Evolutionary conservation across 2,329 filamentous ascomycete genomes (phyloP).

Genomic region (Venturia carpophila): DNA sequence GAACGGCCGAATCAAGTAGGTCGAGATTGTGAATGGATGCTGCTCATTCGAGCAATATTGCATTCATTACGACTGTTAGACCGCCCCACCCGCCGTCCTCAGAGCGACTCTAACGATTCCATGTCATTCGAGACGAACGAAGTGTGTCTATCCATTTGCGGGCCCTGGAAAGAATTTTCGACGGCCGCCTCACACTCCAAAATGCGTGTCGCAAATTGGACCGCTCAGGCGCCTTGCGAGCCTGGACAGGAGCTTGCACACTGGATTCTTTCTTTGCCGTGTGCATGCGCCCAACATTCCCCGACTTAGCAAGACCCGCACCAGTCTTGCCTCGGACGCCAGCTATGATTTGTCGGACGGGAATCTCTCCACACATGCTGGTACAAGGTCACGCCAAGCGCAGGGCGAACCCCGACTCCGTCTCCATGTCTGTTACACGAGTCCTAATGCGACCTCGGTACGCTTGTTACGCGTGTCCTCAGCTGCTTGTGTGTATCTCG

Average conservation of each 20-base stretch:
- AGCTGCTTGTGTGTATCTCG: slow-evolving; percentile 6
- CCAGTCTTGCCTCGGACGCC: background rate
- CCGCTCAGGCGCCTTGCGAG: background rate
- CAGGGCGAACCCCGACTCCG: background rate
- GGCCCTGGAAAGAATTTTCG: background rate
- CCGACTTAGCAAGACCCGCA: background rate
- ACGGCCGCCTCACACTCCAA: background rate
- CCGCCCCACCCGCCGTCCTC: background rate
- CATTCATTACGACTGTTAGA: background rate
- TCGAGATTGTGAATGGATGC: background rate
- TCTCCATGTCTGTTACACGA: slow-evolving; percentile 1
- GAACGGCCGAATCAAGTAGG: background rate
- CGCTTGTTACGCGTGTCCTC: slow-evolving; percentile 8
- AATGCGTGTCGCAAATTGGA: background rate
- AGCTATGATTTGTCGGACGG: background rate
- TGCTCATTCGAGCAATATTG: background rate
- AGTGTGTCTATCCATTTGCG: background rate
- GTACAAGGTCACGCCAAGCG: slow-evolving; percentile 10
- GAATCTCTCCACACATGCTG: slow-evolving; percentile 11
- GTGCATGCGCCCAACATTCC: slow-evolving; percentile 2
- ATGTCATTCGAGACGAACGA: background rate
- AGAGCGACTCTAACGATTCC: background rate
- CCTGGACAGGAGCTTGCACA: background rate
- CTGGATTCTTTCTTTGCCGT: background rate
- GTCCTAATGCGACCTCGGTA: background rate